A percentile compares a stretch with the other conserved stretches of the same genome.
These are phyloP conservation scores for Linanthus parryae DNA, from an alignment of 148 eudicot species.

Conservation along the genomic window DNA sequence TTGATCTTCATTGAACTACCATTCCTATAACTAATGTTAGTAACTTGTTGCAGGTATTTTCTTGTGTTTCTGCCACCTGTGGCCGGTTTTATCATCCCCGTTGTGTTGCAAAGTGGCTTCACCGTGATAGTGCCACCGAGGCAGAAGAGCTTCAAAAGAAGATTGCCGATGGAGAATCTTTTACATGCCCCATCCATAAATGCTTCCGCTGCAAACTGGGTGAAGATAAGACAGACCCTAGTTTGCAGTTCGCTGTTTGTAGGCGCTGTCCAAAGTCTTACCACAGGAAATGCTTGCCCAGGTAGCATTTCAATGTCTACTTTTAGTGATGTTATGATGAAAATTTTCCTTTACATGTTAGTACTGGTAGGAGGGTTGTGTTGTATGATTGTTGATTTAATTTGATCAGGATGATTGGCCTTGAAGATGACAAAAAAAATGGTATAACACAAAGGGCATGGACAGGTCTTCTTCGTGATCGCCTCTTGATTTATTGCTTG, in stretches of 20 bases:
- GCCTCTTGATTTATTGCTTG: slow-evolving; percentile 89
- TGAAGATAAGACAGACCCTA: slow-evolving; percentile 39
- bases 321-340: background rate
- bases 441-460: slow-evolving; percentile 68
- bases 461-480: slow-evolving; percentile 66
- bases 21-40: no score
- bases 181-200: slow-evolving; percentile 75
- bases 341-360: no score
- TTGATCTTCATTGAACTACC: no score
- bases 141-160: slow-evolving; percentile 38
- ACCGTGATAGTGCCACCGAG: slow-evolving; percentile 34
- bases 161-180: slow-evolving; percentile 71
- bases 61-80: slow-evolving; percentile 83
- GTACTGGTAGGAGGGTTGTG: no score
- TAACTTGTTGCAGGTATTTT: slow-evolving; percentile 97
- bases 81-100: slow-evolving; percentile 84
- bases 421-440: slow-evolving; percentile 41
- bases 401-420: slow-evolving; percentile 52
- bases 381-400: slow-evolving; percentile 12
- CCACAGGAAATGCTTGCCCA: slow-evolving; percentile 88
- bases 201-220: slow-evolving; percentile 59
- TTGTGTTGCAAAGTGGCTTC: slow-evolving; percentile 77
- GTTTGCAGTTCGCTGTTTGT: slow-evolving; percentile 78
- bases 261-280: slow-evolving; percentile 93
- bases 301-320: slow-evolving; percentile 29